These are phyloP conservation scores for Eremothecium coryli DNA, from an alignment of 1,139 yeast genomes.

Conservation along the genomic window DNA sequence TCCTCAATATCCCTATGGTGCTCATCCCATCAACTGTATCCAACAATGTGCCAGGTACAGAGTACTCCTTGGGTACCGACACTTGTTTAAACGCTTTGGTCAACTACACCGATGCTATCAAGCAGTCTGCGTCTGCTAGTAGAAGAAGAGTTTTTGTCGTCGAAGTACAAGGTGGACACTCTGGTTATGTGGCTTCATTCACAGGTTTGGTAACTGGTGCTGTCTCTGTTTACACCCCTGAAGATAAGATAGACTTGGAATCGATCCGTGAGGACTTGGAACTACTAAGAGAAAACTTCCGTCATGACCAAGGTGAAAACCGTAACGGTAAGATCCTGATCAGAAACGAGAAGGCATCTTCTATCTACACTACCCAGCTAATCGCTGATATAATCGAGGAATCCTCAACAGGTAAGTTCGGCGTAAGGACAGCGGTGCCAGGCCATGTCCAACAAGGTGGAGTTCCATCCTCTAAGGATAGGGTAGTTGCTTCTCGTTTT, in stretches of 20 bases:
- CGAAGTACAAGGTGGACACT: conserved; percentile 95
- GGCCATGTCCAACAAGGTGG: conserved; percentile 94
- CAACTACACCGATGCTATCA: conserved; percentile 87
- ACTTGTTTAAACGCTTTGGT: conserved; percentile 88
- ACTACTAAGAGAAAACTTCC: conserved; percentile 58
- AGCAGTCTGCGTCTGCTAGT: conserved; percentile 90
- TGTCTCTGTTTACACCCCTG: conserved; percentile 88
- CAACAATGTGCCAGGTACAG: conserved; percentile 97
- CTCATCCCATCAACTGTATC: conserved; percentile 92
- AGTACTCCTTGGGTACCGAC: conserved; percentile 86
- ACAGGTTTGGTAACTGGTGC: conserved; percentile 92
- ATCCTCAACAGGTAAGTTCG: conserved; percentile 57
- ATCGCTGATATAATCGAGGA: conserved; percentile 62
- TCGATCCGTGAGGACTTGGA: conserved; percentile 72
- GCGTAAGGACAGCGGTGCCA: conserved; percentile 68
- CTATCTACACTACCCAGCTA: conserved; percentile 56
- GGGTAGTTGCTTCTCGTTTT: conserved; percentile 83
- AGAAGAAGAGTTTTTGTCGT: conserved; percentile 93
- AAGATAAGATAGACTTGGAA: conserved; percentile 63
- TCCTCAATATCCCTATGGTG: conserved; percentile 88
- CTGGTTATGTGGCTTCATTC: conserved; percentile 84
- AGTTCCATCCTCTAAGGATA: conserved; percentile 87
- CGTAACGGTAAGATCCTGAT: conserved; percentile 63
- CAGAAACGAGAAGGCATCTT: conserved; percentile 61
- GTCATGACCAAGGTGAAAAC: conserved; percentile 67